Conservation (phyloP, 306 rosid species). For the Cucumis hystrix region DNA sequence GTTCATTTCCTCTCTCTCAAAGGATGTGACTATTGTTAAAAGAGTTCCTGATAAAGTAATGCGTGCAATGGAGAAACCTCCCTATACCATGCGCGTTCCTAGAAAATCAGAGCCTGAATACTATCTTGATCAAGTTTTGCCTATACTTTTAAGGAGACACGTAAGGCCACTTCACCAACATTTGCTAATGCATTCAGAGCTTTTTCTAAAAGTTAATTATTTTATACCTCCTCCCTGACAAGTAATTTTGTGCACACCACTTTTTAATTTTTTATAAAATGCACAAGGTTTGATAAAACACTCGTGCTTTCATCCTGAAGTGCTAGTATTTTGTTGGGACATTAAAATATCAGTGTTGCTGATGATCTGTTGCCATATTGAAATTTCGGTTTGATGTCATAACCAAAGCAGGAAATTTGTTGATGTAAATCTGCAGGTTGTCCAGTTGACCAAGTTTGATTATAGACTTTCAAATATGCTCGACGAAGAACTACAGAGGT, state of each 20-base stretch:
- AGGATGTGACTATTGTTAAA: constrained; percentile 70
- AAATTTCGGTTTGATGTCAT: not conserved
- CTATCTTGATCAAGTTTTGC: constrained; percentile 92
- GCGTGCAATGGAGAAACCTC: constrained; percentile 97
- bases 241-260: not conserved
- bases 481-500: constrained; percentile 73
- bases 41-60: constrained; percentile 88
- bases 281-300: not conserved
- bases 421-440: constrained; percentile 44
- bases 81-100: constrained; percentile 97
- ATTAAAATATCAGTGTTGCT: not conserved
- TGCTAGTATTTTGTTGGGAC: not conserved
- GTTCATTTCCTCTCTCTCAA: constrained; percentile 81
- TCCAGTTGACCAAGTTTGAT: constrained; percentile 94
- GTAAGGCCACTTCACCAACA: constrained; percentile 24
- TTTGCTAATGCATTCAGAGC: not conserved
- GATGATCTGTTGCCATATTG: not conserved
- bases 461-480: constrained; percentile 86
- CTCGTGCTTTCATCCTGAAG: not conserved
- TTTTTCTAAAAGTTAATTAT: not conserved
- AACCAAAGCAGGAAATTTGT: constrained; percentile 5
- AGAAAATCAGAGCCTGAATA: constrained; percentile 96
- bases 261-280: not conserved
- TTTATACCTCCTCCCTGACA: not conserved
- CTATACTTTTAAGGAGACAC: constrained; percentile 78